phyloP scores from a whole-genome alignment of 495 filamentous ascomycete species.

The Hypoxylon fragiforme region DNA sequence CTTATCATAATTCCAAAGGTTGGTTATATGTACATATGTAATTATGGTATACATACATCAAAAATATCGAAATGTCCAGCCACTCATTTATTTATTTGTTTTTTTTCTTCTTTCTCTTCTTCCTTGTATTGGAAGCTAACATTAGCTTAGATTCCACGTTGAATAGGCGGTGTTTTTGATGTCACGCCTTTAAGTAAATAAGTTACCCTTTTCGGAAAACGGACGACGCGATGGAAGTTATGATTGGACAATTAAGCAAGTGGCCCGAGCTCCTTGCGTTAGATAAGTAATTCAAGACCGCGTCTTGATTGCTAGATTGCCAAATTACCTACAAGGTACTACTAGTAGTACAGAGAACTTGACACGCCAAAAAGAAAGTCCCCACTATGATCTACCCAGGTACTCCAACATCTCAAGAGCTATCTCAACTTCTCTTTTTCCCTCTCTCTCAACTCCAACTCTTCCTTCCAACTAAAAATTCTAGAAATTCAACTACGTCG shows the following conservation, averaged over 20 bases:
- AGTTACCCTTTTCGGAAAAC: constrained; percentile 36
- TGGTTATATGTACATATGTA: too few relatives aligned
- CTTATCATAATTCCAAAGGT: too few relatives aligned
- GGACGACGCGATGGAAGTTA: constrained; percentile 8
- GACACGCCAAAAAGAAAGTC: constrained; percentile 24
- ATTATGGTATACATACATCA: neutral
- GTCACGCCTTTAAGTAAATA: constrained; percentile 39
- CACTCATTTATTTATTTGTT: constrained; percentile 15
- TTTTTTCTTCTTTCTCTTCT: too few relatives aligned
- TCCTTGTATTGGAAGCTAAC: too few relatives aligned
- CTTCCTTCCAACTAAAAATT: too few relatives aligned
- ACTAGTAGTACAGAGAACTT: neutral
- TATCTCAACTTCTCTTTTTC: constrained; percentile 11
- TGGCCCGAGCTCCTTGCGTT: constrained; percentile 13
- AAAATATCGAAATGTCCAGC: neutral
- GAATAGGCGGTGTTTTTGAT: too few relatives aligned
- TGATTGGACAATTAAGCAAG: constrained; percentile 32
- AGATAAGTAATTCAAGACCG: constrained; percentile 18
- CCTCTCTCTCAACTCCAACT: neutral
- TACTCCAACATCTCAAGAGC: constrained; percentile 16
- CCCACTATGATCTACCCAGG: constrained; percentile 21
- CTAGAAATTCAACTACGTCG: too few relatives aligned
- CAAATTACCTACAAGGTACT: too few relatives aligned
- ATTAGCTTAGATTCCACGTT: constrained; percentile 13
- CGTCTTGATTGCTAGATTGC: constrained; percentile 28